Conservation (phyloP, 2,329 filamentous ascomycete genomes). For the Chrysosporium queenslandicum region DNA sequence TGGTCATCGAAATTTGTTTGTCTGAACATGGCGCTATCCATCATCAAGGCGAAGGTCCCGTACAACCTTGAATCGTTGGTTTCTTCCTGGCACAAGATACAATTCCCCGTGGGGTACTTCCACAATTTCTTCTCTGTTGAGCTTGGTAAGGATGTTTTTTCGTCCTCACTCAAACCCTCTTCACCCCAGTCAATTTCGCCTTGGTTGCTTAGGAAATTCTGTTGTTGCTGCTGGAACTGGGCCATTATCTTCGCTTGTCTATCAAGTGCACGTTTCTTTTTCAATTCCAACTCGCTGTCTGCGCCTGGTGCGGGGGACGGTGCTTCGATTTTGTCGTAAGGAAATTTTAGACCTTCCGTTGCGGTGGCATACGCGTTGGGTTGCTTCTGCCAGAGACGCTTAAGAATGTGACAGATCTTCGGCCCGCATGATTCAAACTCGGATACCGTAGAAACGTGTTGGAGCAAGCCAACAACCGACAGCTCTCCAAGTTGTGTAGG, state of each 20-base stretch:
- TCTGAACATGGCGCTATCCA: constrained; percentile 73
- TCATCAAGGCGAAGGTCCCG: constrained; percentile 84
- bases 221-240: constrained; percentile 94
- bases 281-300: constrained; percentile 55
- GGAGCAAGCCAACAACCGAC: constrained; percentile 46
- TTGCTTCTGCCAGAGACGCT: constrained; percentile 72
- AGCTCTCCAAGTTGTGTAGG: constrained; percentile 32
- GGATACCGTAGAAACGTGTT: constrained; percentile 51
- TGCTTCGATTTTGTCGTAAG: constrained; percentile 69
- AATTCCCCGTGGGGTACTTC: constrained; percentile 87
- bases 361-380: constrained; percentile 62
- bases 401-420: constrained; percentile 74
- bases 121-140: constrained; percentile 62
- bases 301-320: constrained; percentile 64
- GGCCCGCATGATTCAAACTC: constrained; percentile 73
- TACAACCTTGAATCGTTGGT: constrained; percentile 81
- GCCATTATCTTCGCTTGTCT: constrained; percentile 93
- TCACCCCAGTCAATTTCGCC: constrained; percentile 82
- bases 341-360: constrained; percentile 50
- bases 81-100: constrained; percentile 93
- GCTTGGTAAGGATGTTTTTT: constrained; percentile 39
- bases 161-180: constrained; percentile 59
- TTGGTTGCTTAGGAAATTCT: constrained; percentile 84
- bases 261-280: constrained; percentile 82
- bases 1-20: constrained; percentile 74